Percentiles rank a stretch among this genome's conserved stretches.
Evolutionary conservation across 805 yeast genomes (phyloP).

Genomic region (Saturnispora galanensis): DNA sequence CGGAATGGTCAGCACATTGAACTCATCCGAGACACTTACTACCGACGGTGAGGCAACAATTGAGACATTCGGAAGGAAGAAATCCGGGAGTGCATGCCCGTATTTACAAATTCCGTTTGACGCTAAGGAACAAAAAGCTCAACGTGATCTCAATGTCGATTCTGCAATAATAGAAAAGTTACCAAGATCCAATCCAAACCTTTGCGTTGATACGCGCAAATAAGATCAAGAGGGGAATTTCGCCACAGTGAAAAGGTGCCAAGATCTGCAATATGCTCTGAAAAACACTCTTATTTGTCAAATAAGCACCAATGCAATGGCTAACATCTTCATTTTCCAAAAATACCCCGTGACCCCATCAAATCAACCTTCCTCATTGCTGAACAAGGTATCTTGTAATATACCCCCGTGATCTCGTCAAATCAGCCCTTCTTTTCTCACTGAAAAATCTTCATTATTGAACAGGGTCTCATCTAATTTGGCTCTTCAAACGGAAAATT

Average conservation of each 20-base stretch:
- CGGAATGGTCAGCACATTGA: too few relatives aligned
- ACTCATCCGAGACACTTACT: too few relatives aligned
- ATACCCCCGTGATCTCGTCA: too few relatives aligned
- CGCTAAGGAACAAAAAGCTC: slow-evolving; percentile 5
- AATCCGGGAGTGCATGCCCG: slow-evolving; percentile 15
- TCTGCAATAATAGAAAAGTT: too few relatives aligned
- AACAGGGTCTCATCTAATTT: too few relatives aligned
- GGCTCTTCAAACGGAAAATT: too few relatives aligned
- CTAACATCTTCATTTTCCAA: not conserved
- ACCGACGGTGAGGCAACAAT: slow-evolving; percentile 11
- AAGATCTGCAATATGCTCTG: slow-evolving; percentile 25
- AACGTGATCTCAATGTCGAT: slow-evolving; percentile 6
- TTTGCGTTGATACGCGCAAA: slow-evolving; percentile 26
- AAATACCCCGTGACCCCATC: too few relatives aligned
- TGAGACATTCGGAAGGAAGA: slow-evolving; percentile 8
- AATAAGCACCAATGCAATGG: not conserved
- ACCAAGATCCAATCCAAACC: too few relatives aligned
- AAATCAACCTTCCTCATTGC: too few relatives aligned
- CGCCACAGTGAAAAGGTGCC: slow-evolving; percentile 26
- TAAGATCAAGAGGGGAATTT: slow-evolving; percentile 31
- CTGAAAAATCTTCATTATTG: too few relatives aligned
- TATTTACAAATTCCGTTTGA: slow-evolving; percentile 20
- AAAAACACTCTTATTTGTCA: slow-evolving; percentile 7
- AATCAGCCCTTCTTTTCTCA: too few relatives aligned
- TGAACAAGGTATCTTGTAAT: too few relatives aligned